Conservation (phyloP, 805 yeast species). For the Candida ascalaphidarum region DNA sequence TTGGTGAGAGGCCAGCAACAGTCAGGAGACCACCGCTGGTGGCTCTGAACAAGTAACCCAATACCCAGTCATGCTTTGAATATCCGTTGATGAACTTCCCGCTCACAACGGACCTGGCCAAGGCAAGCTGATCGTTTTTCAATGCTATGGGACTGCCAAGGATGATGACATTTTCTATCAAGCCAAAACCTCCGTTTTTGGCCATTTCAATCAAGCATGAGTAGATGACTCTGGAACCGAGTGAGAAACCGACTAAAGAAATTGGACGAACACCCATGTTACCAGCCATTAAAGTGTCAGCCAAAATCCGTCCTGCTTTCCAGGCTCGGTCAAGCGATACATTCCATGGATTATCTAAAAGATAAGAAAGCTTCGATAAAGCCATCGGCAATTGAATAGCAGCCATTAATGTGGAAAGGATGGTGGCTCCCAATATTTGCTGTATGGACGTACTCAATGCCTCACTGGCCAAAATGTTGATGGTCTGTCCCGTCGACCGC, state of each 20-base stretch:
- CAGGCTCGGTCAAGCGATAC: constrained; percentile 95
- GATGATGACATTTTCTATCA: constrained; percentile 78
- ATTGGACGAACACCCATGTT: constrained; percentile 90
- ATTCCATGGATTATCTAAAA: constrained; percentile 96
- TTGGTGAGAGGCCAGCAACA: constrained; percentile 84
- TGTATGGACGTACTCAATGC: constrained; percentile 89
- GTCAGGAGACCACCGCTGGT: constrained; percentile 88
- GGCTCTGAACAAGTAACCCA: constrained; percentile 91
- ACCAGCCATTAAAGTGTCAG: constrained; percentile 81
- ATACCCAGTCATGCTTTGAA: constrained; percentile 89
- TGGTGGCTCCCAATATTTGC: constrained; percentile 88
- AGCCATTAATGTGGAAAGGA: constrained; percentile 83
- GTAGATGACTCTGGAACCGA: constrained; percentile 87
- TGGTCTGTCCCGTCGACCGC: constrained; percentile 92
- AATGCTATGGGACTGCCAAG: constrained; percentile 87
- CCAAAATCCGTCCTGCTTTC: constrained; percentile 87
- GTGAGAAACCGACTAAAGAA: constrained; percentile 85
- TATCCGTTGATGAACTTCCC: constrained; percentile 88
- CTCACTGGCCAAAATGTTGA: constrained; percentile 86
- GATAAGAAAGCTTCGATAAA: constrained; percentile 77
- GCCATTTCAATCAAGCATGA: constrained; percentile 86
- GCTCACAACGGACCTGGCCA: constrained; percentile 79
- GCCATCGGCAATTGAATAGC: constrained; percentile 91
- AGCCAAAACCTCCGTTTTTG: constrained; percentile 75
- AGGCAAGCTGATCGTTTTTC: constrained; percentile 64